Conservation (phyloP, 371 early-diverging fungal genomes). For the Lichtheimia corymbifera region DNA sequence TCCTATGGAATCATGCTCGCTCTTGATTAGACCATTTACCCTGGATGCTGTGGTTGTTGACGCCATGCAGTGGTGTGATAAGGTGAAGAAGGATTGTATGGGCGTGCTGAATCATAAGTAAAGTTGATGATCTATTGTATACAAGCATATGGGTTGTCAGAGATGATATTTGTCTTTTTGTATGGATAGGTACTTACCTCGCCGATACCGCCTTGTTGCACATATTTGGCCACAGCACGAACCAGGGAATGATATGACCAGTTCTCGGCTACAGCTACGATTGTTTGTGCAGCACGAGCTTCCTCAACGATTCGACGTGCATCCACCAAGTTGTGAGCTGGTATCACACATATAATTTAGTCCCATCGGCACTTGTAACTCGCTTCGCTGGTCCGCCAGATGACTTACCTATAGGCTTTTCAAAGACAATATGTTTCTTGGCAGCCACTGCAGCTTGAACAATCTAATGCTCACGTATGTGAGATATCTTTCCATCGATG, state of each 20-base stretch:
- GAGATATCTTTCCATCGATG: not conserved
- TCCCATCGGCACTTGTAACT: not conserved
- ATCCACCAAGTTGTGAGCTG: conserved; percentile 45
- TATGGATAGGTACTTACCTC: conserved; percentile 21
- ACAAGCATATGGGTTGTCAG: not conserved
- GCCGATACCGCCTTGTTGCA: conserved; percentile 42
- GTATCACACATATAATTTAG: not conserved
- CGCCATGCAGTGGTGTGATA: conserved; percentile 49
- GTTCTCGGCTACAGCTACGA: conserved; percentile 50
- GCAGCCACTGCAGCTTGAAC: conserved; percentile 45
- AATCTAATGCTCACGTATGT: conserved; percentile 18
- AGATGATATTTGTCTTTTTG: too few species aligned
- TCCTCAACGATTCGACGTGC: conserved; percentile 43
- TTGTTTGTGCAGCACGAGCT: conserved; percentile 32
- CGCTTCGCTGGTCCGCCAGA: not conserved
- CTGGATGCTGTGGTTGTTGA: conserved; percentile 50
- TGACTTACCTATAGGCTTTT: conserved; percentile 49
- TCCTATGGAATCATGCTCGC: conserved; percentile 10
- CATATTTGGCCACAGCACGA: conserved; percentile 36
- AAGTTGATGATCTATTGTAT: conserved; percentile 39
- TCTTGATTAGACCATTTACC: conserved; percentile 37
- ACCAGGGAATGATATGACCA: conserved; percentile 44
- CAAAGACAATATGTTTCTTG: conserved; percentile 48
- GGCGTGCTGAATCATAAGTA: conserved; percentile 45
- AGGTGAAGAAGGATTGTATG: conserved; percentile 42